phyloP scores from a whole-genome alignment of 176 grass and related monocot genomes.

The Paspalum vaginatum region DNA sequence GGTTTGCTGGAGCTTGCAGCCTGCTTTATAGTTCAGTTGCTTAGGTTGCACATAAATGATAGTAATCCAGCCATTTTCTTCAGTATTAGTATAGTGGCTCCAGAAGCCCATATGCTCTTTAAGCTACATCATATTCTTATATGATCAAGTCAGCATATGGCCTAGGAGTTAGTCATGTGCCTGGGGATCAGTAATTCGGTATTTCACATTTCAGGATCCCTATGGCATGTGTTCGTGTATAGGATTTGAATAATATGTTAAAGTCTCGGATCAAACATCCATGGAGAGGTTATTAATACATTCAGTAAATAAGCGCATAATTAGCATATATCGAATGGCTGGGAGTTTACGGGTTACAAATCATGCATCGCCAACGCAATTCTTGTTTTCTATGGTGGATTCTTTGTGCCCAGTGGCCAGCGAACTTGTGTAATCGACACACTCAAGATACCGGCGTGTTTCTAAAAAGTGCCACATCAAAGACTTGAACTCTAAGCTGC shows the following conservation, averaged over 20 bases:
- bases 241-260: background rate
- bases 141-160: background rate
- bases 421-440: constrained; percentile 20
- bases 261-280: constrained; percentile 38
- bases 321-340: background rate
- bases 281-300: constrained; percentile 18
- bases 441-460: background rate
- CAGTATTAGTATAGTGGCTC: constrained; percentile 27
- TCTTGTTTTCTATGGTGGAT: background rate
- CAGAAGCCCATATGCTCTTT: constrained; percentile 12
- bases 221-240: constrained; percentile 17
- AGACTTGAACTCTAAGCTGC: constrained; percentile 50
- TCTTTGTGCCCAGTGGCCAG: background rate
- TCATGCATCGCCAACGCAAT: constrained; percentile 2
- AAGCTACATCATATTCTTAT: constrained; percentile 31
- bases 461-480: constrained; percentile 41
- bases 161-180: constrained; percentile 18
- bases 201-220: constrained; percentile 25
- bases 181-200: constrained; percentile 30
- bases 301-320: background rate
- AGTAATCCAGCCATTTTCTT: constrained; percentile 32
- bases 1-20: constrained; percentile 29
- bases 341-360: constrained; percentile 9
- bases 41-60: constrained; percentile 52
- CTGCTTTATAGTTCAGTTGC: constrained; percentile 61